Base-by-base conservation (phyloP, 495 filamentous ascomycete genomes). In the Neurospora pannonica region DNA sequence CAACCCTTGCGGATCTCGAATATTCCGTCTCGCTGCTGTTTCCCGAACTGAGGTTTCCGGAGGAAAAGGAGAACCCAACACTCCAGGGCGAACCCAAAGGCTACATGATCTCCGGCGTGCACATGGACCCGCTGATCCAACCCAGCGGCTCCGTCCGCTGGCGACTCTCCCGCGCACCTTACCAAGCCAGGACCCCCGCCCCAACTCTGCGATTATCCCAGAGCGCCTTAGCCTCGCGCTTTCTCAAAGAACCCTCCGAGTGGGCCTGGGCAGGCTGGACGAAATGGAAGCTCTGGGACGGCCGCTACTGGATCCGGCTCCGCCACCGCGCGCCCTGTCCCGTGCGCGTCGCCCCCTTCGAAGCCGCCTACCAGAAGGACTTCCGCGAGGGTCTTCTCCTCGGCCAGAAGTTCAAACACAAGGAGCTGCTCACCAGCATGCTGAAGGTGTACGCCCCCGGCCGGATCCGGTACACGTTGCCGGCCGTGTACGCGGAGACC, bases 231-330 rank as follows among this genome's bases (percentile, higher is more conserved):
- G 28, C 21, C 8, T 10, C 28, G 38, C 78, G 80, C 5, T 17
- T 28, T 5, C 15, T 40, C 9, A 43, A 46, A 2, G 38, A 37
- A 5, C 73, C 77, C 2, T 42, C 48, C 0, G 24, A 39, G 0
- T 79, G 75, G 78, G 67, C 73, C 9, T 67, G 48, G 73, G 62
- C 70, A 6, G 7, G n/a, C 38, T 78, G 82, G 84, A 79, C 76
- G n/a, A 38, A 74, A 0, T 90, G 86, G 87, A 76, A 76, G 4
- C 83, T 96, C 1, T 97, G 90, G 88, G 95, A 98, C 79, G 88
- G 91, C 11, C 88, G 95, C 10, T 97, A 88, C 83, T 98, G 95
- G 95, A 82, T 97, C 42, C 87, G 90, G 5, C 48, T 94, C 13
- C 75, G 78, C 19, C 84, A 86, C 75, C 79, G 77, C 19, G 75